phyloP scores from a whole-genome alignment of 192 early-diverging fungal species.

The Podila horticola region DNA sequence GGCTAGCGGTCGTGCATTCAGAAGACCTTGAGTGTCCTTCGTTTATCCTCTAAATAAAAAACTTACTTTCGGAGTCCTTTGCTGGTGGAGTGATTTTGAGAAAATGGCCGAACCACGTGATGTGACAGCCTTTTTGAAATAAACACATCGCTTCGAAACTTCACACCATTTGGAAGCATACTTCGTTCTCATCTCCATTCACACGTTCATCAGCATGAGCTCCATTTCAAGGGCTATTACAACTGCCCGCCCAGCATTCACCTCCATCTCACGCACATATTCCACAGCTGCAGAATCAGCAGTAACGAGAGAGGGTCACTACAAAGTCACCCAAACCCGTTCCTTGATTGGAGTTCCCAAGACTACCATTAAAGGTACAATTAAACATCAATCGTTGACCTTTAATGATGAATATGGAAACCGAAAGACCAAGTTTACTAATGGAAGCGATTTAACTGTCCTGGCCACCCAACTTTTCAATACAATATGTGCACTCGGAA shows the following conservation, averaged over 20 bases:
- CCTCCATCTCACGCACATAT: constrained; percentile 25
- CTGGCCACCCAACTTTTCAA: no score
- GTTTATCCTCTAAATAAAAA: no score
- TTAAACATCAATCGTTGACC: no score
- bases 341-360: constrained; percentile 50
- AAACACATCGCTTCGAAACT: no score
- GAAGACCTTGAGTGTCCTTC: constrained; percentile 7
- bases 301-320: constrained; percentile 24
- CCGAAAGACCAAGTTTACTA: no score
- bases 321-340: constrained; percentile 46
- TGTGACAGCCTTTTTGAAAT: background rate
- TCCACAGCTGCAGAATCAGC: constrained; percentile 17
- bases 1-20: constrained; percentile 56
- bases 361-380: constrained; percentile 47
- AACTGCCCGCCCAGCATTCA: constrained; percentile 18
- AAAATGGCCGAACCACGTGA: background rate
- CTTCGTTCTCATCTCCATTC: background rate
- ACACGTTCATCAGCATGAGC: constrained; percentile 18
- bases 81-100: no score
- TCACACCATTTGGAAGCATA: background rate
- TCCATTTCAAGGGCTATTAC: constrained; percentile 35
- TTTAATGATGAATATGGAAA: no score
- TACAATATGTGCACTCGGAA: no score
- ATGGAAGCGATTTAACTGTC: no score
- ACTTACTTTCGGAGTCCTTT: no score